Percentiles rank a stretch among this genome's conserved stretches.
These are phyloP conservation scores for Gastrolobium villosum DNA, from an alignment of 306 rosid species.

Conservation along the genomic window DNA sequence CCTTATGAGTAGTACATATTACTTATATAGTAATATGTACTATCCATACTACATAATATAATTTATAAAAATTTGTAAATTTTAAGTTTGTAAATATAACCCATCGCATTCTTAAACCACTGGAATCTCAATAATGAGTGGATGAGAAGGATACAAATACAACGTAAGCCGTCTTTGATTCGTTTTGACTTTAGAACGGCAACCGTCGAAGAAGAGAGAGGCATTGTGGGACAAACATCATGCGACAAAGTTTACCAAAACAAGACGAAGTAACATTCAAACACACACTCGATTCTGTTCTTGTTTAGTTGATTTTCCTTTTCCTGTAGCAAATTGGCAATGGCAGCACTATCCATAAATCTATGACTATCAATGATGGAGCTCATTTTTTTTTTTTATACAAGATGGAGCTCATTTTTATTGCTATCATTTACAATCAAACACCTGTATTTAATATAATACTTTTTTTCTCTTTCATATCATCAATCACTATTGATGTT, in stretches of 20 bases:
- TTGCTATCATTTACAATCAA: too few relatives aligned
- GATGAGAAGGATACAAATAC: slow-evolving; percentile 40
- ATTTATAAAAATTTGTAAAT: too few relatives aligned
- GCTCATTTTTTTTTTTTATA: too few relatives aligned
- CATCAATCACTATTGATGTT: too few relatives aligned
- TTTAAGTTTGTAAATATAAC: too few relatives aligned
- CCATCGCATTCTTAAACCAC: background rate
- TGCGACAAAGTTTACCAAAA: slow-evolving; percentile 24
- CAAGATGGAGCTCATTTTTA: too few relatives aligned
- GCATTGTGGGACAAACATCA: slow-evolving; percentile 9
- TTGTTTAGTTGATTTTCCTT: background rate
- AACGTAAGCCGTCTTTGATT: slow-evolving; percentile 35
- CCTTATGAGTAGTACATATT: too few relatives aligned
- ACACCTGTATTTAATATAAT: too few relatives aligned
- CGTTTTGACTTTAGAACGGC: slow-evolving; percentile 50
- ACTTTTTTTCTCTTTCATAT: too few relatives aligned
- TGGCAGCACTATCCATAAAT: background rate
- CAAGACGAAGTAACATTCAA: background rate
- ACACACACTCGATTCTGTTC: background rate
- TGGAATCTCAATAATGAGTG: background rate
- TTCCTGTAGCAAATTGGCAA: background rate
- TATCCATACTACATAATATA: too few relatives aligned
- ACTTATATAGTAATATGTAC: too few relatives aligned
- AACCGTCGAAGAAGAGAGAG: slow-evolving; percentile 35
- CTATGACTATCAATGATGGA: too few relatives aligned